phyloP scores from a whole-genome alignment of 352 stramenopile species.

The Globisporangium heterothallicum region DNA sequence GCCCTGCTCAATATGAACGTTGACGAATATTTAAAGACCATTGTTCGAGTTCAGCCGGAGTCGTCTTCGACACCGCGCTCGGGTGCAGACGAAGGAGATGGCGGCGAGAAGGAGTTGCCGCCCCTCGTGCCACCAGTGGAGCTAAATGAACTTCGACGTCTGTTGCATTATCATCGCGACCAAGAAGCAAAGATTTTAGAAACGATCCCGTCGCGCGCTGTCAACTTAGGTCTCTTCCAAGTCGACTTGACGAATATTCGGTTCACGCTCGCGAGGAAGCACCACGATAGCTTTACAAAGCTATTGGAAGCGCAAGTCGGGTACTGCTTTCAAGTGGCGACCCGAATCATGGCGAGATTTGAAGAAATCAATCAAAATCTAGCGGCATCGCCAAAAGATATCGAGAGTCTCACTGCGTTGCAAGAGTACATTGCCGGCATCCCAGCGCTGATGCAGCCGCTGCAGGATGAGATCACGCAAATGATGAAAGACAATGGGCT shows the following conservation, averaged over 20 bases:
- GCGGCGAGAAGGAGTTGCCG: constrained; percentile 33
- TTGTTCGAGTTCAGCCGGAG: constrained; percentile 43
- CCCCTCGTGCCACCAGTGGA: constrained; percentile 60
- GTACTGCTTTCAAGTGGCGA: constrained; percentile 63
- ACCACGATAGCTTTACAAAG: constrained; percentile 67
- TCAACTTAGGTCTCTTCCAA: constrained; percentile 75
- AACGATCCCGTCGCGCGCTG: constrained; percentile 47
- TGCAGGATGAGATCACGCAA: constrained; percentile 76
- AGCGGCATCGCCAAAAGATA: constrained; percentile 80
- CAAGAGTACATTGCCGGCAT: constrained; percentile 85
- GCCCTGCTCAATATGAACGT: constrained; percentile 90
- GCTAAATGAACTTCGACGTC: constrained; percentile 60
- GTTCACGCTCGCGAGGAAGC: constrained; percentile 67
- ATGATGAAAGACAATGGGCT: constrained; percentile 78
- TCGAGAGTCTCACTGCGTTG: constrained; percentile 86
- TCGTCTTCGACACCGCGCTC: constrained; percentile 19
- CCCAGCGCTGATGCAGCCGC: constrained; percentile 54
- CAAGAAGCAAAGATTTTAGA: constrained; percentile 69
- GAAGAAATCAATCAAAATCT: constrained; percentile 84
- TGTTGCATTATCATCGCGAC: constrained; percentile 57
- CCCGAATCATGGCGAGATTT: constrained; percentile 75
- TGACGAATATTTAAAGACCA: constrained; percentile 65
- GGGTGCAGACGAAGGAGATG: constrained; percentile 20
- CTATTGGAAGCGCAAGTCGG: constrained; percentile 63
- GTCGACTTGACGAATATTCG: constrained; percentile 81